phyloP scores from a whole-genome alignment of 2,329 filamentous ascomycete species.

The Penicillium sp. region DNA sequence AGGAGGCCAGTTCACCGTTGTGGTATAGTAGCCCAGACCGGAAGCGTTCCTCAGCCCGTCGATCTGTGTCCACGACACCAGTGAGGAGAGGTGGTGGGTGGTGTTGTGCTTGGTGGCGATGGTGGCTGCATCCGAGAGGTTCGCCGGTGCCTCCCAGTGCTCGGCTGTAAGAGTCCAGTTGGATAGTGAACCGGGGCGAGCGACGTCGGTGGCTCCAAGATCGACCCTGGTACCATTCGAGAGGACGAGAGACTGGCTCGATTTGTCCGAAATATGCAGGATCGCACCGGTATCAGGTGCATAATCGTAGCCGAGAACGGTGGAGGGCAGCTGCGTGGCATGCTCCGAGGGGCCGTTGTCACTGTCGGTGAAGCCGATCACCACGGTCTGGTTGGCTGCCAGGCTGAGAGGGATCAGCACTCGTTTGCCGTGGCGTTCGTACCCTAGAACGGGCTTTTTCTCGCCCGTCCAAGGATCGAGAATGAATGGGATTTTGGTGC shows the following conservation, averaged over 20 bases:
- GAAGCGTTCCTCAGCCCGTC: slow-evolving; percentile 19
- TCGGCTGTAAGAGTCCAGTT: too few relatives aligned
- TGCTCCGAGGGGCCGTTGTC: background rate
- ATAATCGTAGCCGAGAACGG: slow-evolving; percentile 10
- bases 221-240: slow-evolving; percentile 10
- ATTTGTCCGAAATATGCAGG: slow-evolving; percentile 6
- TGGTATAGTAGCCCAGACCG: slow-evolving; percentile 22
- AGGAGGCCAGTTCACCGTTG: slow-evolving; percentile 14
- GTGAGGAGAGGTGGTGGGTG: too few relatives aligned
- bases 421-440: slow-evolving; percentile 25
- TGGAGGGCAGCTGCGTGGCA: slow-evolving; percentile 6
- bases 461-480: slow-evolving; percentile 47
- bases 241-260: slow-evolving; percentile 2
- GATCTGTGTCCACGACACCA: too few relatives aligned
- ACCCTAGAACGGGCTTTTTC: slow-evolving; percentile 31
- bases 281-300: background rate
- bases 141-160: too few relatives aligned
- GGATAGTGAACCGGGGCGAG: background rate
- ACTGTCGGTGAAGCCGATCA: slow-evolving; percentile 24
- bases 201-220: background rate
- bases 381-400: slow-evolving; percentile 44
- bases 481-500: slow-evolving; percentile 34
- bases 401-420: slow-evolving; percentile 38
- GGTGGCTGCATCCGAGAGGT: too few relatives aligned
- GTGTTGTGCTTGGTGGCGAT: too few relatives aligned